Conservation (phyloP, 768 basidiomycete species). For the Hemileccinum impolitum region DNA sequence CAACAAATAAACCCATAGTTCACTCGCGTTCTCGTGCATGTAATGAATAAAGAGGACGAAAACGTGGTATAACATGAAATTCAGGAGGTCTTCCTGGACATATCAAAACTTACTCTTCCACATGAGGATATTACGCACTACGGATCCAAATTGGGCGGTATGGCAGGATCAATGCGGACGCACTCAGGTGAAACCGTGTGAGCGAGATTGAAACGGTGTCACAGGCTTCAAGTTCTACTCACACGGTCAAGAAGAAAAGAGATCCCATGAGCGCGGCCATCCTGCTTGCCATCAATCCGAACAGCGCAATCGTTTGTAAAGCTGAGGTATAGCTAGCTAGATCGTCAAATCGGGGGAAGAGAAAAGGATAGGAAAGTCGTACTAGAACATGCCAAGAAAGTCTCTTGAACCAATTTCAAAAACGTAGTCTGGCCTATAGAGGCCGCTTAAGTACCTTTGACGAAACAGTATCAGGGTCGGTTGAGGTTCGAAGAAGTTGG, state of each 20-base stretch:
- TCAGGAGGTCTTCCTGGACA: conserved; percentile 48
- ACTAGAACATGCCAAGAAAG: conserved; percentile 39
- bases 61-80: conserved; percentile 73
- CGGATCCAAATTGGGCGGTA: conserved; percentile 34
- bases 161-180: conserved; percentile 37
- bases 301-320: conserved; percentile 60
- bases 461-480: conserved; percentile 9
- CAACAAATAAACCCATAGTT: neutral
- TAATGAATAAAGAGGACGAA: conserved; percentile 80
- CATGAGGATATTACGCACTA: conserved; percentile 28
- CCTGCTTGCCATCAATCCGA: conserved; percentile 65
- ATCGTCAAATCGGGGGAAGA: conserved; percentile 5
- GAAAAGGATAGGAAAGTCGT: neutral
- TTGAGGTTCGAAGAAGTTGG: neutral
- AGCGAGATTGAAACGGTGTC: conserved; percentile 16
- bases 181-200: conserved; percentile 21
- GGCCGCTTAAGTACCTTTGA: conserved; percentile 42
- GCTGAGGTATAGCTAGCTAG: conserved; percentile 30
- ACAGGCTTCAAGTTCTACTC: conserved; percentile 22
- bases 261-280: conserved; percentile 64
- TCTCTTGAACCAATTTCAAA: conserved; percentile 44
- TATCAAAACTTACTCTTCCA: conserved; percentile 4
- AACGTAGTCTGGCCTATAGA: conserved; percentile 31
- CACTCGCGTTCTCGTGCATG: conserved; percentile 55
- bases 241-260: conserved; percentile 51